These are phyloP conservation scores for Penicillium fimorum DNA, from an alignment of 495 filamentous ascomycete genomes.

Conservation along the genomic window DNA sequence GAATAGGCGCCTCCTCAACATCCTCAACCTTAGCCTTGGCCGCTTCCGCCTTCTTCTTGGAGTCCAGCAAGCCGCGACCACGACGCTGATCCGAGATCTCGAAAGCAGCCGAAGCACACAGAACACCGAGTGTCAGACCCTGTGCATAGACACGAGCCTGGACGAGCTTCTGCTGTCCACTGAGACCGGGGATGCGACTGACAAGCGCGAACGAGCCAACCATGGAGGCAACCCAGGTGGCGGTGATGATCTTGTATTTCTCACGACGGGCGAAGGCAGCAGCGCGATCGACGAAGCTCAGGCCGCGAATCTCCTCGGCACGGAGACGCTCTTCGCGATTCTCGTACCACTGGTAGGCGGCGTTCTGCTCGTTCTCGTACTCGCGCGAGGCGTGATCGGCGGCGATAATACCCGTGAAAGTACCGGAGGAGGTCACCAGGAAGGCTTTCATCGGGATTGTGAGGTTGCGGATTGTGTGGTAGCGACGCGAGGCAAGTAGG, in stretches of 20 bases:
- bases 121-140: slow-evolving; percentile 83
- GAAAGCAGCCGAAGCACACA: slow-evolving; percentile 83
- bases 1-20: slow-evolving; percentile 59
- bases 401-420: slow-evolving; percentile 79
- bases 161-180: slow-evolving; percentile 83
- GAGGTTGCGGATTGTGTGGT: slow-evolving; percentile 70
- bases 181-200: slow-evolving; percentile 72
- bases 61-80: slow-evolving; percentile 57
- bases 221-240: slow-evolving; percentile 83
- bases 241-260: slow-evolving; percentile 85
- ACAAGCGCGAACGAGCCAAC: slow-evolving; percentile 72
- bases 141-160: slow-evolving; percentile 99
- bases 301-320: slow-evolving; percentile 45
- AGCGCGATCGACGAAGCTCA: slow-evolving; percentile 55
- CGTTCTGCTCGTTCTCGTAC: slow-evolving; percentile 70
- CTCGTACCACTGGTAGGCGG: slow-evolving; percentile 60
- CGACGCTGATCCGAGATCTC: slow-evolving; percentile 80
- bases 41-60: slow-evolving; percentile 47
- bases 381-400: slow-evolving; percentile 76
- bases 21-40: neutral
- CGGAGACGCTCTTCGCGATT: slow-evolving; percentile 58
- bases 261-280: slow-evolving; percentile 68
- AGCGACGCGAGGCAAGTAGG: slow-evolving; percentile 58
- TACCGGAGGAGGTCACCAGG: slow-evolving; percentile 77
- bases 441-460: slow-evolving; percentile 89